These are phyloP conservation scores for Larix sibirica DNA, from an alignment of 83 land plant species.

Conservation along the genomic window DNA sequence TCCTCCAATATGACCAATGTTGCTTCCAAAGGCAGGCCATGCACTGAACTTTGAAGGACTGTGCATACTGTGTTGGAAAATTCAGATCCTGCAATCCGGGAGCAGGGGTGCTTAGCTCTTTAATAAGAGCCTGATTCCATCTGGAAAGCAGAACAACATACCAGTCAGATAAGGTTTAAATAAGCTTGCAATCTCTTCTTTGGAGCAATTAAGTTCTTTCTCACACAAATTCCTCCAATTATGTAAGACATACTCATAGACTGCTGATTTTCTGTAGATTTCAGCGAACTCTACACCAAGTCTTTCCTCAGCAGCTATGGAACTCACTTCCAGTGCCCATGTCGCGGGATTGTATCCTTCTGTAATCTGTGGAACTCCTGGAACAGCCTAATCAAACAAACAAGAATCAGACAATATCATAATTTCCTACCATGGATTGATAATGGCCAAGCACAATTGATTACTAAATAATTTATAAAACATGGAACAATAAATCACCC, in stretches of 20 bases:
- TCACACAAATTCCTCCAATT: not conserved
- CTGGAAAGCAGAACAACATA: constrained; percentile 28
- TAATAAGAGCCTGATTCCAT: constrained; percentile 44
- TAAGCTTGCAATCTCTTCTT: no score
- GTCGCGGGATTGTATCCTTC: constrained; percentile 75
- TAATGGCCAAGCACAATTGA: not conserved
- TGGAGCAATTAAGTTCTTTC: not conserved
- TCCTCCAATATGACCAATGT: constrained; percentile 56
- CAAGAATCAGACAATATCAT: not conserved
- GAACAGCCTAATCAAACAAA: not conserved
- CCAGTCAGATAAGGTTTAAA: no score
- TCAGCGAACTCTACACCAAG: constrained; percentile 55
- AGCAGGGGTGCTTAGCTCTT: constrained; percentile 49
- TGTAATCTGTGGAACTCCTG: constrained; percentile 39
- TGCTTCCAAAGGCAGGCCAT: constrained; percentile 58
- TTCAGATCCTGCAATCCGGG: constrained; percentile 43
- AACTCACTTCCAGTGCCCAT: constrained; percentile 70
- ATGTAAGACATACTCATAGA: constrained; percentile 26
- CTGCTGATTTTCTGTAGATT: constrained; percentile 45
- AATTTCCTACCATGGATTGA: not conserved
- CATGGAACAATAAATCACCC: not conserved
- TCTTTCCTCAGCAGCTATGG: constrained; percentile 38
- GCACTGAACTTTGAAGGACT: constrained; percentile 45
- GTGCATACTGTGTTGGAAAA: constrained; percentile 49
- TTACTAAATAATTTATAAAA: not conserved